Percentiles rank a stretch among this genome's conserved stretches.
These are phyloP conservation scores for Luzula sylvatica DNA, from an alignment of 176 grass and related monocot genomes.

Conservation along the genomic window DNA sequence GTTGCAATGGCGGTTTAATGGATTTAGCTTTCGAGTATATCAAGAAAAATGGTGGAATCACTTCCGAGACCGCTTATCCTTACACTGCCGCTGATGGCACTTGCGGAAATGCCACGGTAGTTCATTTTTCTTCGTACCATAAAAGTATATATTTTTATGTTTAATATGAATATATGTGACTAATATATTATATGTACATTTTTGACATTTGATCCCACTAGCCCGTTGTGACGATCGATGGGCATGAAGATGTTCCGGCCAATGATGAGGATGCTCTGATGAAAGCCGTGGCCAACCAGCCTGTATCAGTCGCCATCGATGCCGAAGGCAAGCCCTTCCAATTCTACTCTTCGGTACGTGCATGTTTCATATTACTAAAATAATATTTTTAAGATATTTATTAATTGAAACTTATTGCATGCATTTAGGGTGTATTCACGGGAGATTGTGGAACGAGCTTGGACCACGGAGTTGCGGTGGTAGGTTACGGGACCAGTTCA, in stretches of 20 bases:
- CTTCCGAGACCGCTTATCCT: constrained; percentile 48
- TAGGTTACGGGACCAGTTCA: constrained; percentile 31
- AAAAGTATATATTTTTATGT: not conserved
- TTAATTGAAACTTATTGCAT: no score
- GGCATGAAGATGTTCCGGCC: constrained; percentile 43
- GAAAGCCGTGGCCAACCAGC: constrained; percentile 56
- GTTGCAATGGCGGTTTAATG: constrained; percentile 75
- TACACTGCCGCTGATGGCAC: constrained; percentile 31
- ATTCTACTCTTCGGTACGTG: constrained; percentile 59
- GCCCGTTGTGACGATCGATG: constrained; percentile 43
- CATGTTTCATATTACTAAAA: not conserved
- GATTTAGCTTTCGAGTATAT: constrained; percentile 71
- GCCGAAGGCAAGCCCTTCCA: constrained; percentile 46
- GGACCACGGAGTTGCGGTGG: constrained; percentile 44
- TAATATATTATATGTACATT: constrained; percentile 19
- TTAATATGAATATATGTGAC: not conserved
- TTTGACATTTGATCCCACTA: constrained; percentile 3
- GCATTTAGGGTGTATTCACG: constrained; percentile 58
- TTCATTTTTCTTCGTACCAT: not conserved
- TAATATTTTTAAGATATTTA: not conserved
- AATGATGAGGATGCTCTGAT: constrained; percentile 42
- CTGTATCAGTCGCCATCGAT: constrained; percentile 54
- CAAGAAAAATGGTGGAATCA: constrained; percentile 50
- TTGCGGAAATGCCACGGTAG: constrained; percentile 40
- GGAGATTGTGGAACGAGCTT: constrained; percentile 41